Conservation (phyloP, 2,329 filamentous ascomycete genomes). For the Fusarium sp. region DNA sequence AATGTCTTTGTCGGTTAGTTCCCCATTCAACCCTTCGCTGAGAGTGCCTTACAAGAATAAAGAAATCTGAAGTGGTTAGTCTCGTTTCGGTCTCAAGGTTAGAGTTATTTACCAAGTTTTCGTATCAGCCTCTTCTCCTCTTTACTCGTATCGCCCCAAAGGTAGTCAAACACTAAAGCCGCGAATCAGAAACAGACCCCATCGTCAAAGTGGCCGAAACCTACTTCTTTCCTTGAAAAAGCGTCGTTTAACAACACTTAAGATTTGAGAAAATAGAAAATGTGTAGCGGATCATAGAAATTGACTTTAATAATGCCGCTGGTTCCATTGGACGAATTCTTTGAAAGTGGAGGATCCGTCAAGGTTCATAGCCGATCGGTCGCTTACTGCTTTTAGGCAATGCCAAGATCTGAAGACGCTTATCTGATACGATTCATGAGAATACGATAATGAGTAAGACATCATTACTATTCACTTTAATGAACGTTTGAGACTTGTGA, state of each 20-base stretch:
- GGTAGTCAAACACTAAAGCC: slow-evolving; percentile 17
- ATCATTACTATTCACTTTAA: background rate
- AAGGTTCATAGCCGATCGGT: slow-evolving; percentile 5
- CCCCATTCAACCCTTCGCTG: accelerated
- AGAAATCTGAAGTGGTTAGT: slow-evolving; percentile 44
- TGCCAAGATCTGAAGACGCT: background rate
- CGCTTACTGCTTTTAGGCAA: background rate
- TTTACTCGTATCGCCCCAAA: slow-evolving; percentile 33
- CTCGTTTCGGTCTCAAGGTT: accelerated
- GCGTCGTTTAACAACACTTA: too few species aligned
- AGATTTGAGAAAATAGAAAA: background rate
- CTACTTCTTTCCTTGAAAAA: background rate
- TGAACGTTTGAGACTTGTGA: background rate
- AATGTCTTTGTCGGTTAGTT: background rate
- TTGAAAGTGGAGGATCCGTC: slow-evolving; percentile 4
- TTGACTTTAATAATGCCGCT: slow-evolving; percentile 18
- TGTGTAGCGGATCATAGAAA: background rate
- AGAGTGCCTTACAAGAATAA: slow-evolving; percentile 45
- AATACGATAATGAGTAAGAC: too few species aligned
- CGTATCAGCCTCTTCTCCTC: slow-evolving; percentile 37
- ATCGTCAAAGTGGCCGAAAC: background rate
- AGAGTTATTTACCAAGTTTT: slow-evolving; percentile 21
- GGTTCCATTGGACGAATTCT: slow-evolving; percentile 10
- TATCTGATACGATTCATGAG: background rate
- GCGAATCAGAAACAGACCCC: background rate